phyloP scores from a whole-genome alignment of 75 land plant species.

The Ceratopteris richardii region DNA sequence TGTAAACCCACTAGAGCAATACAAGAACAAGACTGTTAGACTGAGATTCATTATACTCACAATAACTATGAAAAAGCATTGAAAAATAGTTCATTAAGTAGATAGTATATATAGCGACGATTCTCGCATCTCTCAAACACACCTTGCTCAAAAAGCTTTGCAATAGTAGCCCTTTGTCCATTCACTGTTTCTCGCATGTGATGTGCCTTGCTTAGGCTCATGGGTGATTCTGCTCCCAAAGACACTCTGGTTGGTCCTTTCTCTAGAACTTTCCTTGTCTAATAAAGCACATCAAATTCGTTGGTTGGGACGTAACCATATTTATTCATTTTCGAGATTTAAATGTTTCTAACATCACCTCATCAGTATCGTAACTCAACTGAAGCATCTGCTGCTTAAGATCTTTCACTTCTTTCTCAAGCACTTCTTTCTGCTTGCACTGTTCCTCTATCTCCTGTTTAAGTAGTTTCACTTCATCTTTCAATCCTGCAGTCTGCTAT shows the following conservation, averaged over 20 bases:
- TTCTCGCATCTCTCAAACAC: no score
- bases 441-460: conserved; percentile 70
- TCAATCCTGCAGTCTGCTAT: no score
- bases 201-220: conserved; percentile 34
- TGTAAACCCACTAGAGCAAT: conserved; percentile 72
- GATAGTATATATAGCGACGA: no score
- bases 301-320: not conserved
- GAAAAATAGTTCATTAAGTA: no score
- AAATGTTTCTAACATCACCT: no score
- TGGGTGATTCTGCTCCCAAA: conserved; percentile 28
- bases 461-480: not conserved
- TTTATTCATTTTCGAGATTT: no score
- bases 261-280: not conserved
- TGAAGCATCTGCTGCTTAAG: conserved; percentile 69
- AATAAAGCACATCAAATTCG: not conserved
- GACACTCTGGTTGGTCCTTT: not conserved
- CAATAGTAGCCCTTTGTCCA: conserved; percentile 73
- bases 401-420: conserved; percentile 64
- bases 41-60: no score
- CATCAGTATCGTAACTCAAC: conserved; percentile 72
- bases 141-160: no score
- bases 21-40: no score
- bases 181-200: conserved; percentile 46
- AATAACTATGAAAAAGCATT: no score
- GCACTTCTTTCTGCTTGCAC: conserved; percentile 45